These are phyloP conservation scores for Pontederia crassipes DNA, from an alignment of 176 grass and related monocot species.

Conservation along the genomic window DNA sequence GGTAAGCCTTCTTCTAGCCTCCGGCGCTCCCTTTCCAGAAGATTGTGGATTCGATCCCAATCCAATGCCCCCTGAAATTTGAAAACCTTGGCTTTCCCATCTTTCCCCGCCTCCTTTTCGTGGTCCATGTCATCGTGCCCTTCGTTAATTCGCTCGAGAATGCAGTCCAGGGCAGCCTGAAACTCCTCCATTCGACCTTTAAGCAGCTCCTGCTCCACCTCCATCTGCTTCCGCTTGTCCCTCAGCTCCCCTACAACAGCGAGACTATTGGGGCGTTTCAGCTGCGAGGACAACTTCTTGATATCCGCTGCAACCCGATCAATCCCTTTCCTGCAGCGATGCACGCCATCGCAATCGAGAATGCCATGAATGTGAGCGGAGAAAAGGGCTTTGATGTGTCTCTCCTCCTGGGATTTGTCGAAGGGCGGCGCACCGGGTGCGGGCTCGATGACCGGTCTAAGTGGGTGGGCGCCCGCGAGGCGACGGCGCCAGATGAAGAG, in stretches of 20 bases:
- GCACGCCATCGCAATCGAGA: constrained; percentile 26
- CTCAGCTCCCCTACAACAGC: constrained; percentile 22
- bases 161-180: constrained; percentile 29
- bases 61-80: constrained; percentile 32
- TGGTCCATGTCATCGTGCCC: not conserved
- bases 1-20: constrained; percentile 78
- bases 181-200: constrained; percentile 45
- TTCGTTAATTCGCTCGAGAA: constrained; percentile 22
- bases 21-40: constrained; percentile 56
- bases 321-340: constrained; percentile 20
- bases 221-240: constrained; percentile 27
- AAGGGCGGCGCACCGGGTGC: constrained; percentile 1
- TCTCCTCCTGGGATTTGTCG: constrained; percentile 16
- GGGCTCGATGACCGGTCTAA: constrained; percentile 21
- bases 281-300: constrained; percentile 9
- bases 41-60: constrained; percentile 39
- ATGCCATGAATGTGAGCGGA: constrained; percentile 34
- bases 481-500: constrained; percentile 52
- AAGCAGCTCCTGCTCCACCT: constrained; percentile 36
- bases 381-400: constrained; percentile 42
- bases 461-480: constrained; percentile 54
- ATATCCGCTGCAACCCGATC: constrained; percentile 23
- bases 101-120: constrained; percentile 2
- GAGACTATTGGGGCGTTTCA: constrained; percentile 7
- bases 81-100: constrained; percentile 34